Evolutionary conservation across 257 asterid species (phyloP), one percentile per base, ranked within the genome.

Genomic region (Nicotiana undulata): DNA sequence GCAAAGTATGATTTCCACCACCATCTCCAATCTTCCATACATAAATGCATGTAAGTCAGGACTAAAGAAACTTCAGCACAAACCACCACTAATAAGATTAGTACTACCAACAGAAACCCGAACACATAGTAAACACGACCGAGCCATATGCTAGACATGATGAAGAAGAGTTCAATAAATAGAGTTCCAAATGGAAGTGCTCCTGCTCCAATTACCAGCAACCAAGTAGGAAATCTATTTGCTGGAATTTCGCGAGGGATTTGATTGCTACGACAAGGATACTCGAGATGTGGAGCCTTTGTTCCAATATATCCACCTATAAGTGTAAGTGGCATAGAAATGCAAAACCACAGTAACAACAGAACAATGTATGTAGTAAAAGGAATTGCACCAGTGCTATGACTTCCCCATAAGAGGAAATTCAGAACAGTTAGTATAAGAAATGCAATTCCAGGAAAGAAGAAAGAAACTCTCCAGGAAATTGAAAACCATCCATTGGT

Each of bases 121-220:
- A 82, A 82, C 16, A 82, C 85, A 66, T 77, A 82, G 79, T 82
- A 82, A 3, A 82, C 85, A 17, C 72, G 82, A 16, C 85, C 85
- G 1, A 82, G 85, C 85, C 85, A 82, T 55, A 82, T 28, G 85
- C 85, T 82, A 4, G 85, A 82, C 85, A 82, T 82, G 75, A 82
- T 82, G 78, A 82, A 82, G 53, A 82, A 82, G 49, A 82, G 85
- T 34, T 82, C 85, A 26, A 82, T 77, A 11, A 82, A 82, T 24
- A 82, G 70, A 3, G 79, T 65, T n/a, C 85, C 85, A 70, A 82
- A 82, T 18, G 85, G 85, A 53, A 82, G 79, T 32, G 82, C 77
- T 44, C 85, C 85, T 18, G 85, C 85, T 77, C 82, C 85, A 24
- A 82, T 44, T 29, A 77, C 85, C 5, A 77, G 32, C 29, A 82